These are phyloP conservation scores for Penicillium concentricum DNA, from an alignment of 2,329 filamentous ascomycete species.

Conservation along the genomic window DNA sequence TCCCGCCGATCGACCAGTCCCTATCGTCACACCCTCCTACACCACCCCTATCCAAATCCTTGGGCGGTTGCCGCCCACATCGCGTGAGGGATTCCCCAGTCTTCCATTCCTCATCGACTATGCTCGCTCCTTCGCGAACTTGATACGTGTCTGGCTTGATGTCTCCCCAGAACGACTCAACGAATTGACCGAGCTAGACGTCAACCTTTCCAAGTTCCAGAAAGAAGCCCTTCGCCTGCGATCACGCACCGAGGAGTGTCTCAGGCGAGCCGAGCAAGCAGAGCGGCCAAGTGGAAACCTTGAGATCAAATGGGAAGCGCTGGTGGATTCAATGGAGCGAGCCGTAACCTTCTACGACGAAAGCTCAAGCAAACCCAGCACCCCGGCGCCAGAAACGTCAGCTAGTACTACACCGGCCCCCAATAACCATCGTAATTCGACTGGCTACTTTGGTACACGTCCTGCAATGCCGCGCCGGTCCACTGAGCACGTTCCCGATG, in stretches of 20 bases:
- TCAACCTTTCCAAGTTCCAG: slow-evolving; percentile 44
- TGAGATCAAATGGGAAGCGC: slow-evolving; percentile 51
- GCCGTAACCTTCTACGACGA: slow-evolving; percentile 44
- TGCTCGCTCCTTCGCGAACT: slow-evolving; percentile 75
- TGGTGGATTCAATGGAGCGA: slow-evolving; percentile 50
- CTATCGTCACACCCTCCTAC: slow-evolving; percentile 76
- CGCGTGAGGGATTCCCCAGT: slow-evolving; percentile 87
- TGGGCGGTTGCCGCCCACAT: slow-evolving; percentile 73
- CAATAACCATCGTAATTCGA: slow-evolving; percentile 41
- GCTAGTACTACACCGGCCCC: slow-evolving; percentile 30
- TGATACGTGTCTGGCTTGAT: slow-evolving; percentile 63
- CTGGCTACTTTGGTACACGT: slow-evolving; percentile 41
- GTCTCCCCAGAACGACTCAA: slow-evolving; percentile 40
- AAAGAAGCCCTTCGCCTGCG: slow-evolving; percentile 43
- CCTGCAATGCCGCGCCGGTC: slow-evolving; percentile 41
- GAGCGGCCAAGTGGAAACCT: slow-evolving; percentile 48
- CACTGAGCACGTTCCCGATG: slow-evolving; percentile 38
- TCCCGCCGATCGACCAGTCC: slow-evolving; percentile 65
- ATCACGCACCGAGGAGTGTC: slow-evolving; percentile 46
- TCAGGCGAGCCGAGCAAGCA: slow-evolving; percentile 49
- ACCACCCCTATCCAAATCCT: slow-evolving; percentile 90
- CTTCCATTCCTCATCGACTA: slow-evolving; percentile 91
- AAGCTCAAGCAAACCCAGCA: slow-evolving; percentile 37
- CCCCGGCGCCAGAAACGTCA: slow-evolving; percentile 36
- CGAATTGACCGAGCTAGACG: slow-evolving; percentile 41